Conservation (phyloP, 2,329 filamentous ascomycete species). For the Herpotrichia juniperi region DNA sequence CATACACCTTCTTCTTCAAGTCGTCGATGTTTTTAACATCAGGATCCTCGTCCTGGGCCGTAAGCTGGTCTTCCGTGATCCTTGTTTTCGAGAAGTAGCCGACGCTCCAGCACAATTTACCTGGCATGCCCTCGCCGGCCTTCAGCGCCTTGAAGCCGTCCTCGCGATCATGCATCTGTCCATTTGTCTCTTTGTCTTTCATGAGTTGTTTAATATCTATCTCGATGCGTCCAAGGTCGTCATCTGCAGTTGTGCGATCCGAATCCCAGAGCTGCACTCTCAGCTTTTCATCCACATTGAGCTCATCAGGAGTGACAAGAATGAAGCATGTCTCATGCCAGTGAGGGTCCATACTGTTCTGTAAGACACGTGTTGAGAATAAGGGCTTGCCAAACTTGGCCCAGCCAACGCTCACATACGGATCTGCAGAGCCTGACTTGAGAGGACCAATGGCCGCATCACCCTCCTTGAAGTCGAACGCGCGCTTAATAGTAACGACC, state of each 20-base stretch:
- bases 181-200: conserved; percentile 63
- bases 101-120: conserved; percentile 71
- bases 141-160: conserved; percentile 72
- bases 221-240: conserved; percentile 76
- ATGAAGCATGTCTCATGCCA: conserved; percentile 75
- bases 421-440: conserved; percentile 67
- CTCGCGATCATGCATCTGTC: conserved; percentile 65
- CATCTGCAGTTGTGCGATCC: conserved; percentile 73
- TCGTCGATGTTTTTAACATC: conserved; percentile 64
- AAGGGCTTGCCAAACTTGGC: conserved; percentile 77
- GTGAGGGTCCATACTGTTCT: conserved; percentile 68
- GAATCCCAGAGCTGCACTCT: conserved; percentile 78
- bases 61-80: conserved; percentile 67
- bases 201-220: conserved; percentile 70
- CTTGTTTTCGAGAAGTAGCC: conserved; percentile 73
- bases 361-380: conserved; percentile 69
- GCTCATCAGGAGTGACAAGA: conserved; percentile 72
- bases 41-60: conserved; percentile 65
- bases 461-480: conserved; percentile 73
- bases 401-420: conserved; percentile 76
- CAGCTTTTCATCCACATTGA: conserved; percentile 73
- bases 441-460: conserved; percentile 67
- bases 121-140: conserved; percentile 70
- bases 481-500: conserved; percentile 69
- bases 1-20: conserved; percentile 62